phyloP scores from a whole-genome alignment of 495 filamentous ascomycete species.

The Podospora sp. region DNA sequence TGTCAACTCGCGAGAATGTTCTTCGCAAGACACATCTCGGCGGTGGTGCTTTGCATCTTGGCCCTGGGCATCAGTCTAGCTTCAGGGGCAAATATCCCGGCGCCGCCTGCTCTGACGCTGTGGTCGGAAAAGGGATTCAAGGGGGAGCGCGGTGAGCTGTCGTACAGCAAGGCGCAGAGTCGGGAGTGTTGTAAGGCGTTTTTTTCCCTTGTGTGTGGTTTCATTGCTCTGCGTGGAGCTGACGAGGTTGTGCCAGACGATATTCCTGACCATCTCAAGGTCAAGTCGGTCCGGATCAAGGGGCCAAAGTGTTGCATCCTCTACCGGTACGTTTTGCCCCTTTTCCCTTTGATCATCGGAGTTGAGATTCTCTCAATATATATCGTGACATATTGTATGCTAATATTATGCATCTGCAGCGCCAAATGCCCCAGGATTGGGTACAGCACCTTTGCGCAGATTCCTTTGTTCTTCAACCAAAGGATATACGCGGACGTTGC shows the following conservation, averaged over 20 bases:
- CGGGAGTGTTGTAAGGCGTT: neutral
- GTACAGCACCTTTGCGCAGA: neutral
- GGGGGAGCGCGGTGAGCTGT: neutral
- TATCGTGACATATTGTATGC: too few species aligned
- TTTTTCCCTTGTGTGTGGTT: too few species aligned
- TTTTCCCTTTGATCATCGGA: too few species aligned
- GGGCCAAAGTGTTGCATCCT: slow-evolving; percentile 13
- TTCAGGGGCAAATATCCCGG: too few species aligned
- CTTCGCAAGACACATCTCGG: too few species aligned
- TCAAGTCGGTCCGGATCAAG: neutral
- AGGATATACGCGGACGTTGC: slow-evolving; percentile 9
- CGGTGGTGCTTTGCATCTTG: too few species aligned
- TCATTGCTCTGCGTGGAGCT: neutral
- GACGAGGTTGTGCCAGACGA: neutral
- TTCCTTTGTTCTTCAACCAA: slow-evolving; percentile 13
- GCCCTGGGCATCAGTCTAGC: too few species aligned
- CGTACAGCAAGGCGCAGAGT: neutral
- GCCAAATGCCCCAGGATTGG: neutral
- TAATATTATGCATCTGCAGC: neutral
- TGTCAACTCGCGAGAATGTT: too few species aligned
- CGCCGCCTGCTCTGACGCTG: neutral
- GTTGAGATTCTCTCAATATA: too few species aligned
- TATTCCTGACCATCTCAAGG: neutral
- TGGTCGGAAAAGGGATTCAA: neutral
- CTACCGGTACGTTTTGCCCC: slow-evolving; percentile 15